A percentile compares a stretch with the other conserved stretches of the same genome.
These are phyloP conservation scores for Russula sp. DNA, from an alignment of 768 basidiomycete species.

Conservation along the genomic window DNA sequence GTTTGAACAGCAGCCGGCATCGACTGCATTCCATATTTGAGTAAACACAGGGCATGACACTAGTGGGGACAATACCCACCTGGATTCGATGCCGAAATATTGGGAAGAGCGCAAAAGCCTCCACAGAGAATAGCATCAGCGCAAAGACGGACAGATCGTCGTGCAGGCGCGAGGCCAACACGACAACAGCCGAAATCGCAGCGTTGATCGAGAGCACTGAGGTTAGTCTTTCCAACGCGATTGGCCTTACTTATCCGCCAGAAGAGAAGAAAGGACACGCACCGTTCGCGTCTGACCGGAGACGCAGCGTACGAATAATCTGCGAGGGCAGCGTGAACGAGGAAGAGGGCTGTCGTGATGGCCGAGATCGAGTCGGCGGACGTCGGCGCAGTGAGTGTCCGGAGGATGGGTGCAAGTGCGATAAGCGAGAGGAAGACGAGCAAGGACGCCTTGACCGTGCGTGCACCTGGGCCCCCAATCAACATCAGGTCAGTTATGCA, in stretches of 20 bases:
- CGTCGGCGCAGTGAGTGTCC: constrained; percentile 90
- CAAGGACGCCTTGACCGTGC: constrained; percentile 74
- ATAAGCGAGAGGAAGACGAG: constrained; percentile 86
- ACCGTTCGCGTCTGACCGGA: constrained; percentile 18
- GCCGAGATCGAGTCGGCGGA: constrained; percentile 98
- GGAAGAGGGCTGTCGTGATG: constrained; percentile 78
- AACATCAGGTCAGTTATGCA: constrained; percentile 7
- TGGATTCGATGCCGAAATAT: constrained; percentile 70
- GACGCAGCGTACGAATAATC: constrained; percentile 64
- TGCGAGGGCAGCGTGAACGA: constrained; percentile 75
- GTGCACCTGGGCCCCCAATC: constrained; percentile 50
- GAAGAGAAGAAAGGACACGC: constrained; percentile 18
- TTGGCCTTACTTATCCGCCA: neutral
- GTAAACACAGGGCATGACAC: constrained; percentile 17
- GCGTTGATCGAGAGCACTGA: constrained; percentile 89
- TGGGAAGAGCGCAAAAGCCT: constrained; percentile 82
- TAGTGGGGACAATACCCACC: constrained; percentile 41
- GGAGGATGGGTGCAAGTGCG: constrained; percentile 85
- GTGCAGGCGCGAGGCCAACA: constrained; percentile 84
- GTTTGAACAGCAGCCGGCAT: constrained; percentile 48
- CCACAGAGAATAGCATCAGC: constrained; percentile 79
- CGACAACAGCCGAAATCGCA: constrained; percentile 88
- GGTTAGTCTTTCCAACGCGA: constrained; percentile 51
- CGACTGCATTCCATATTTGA: constrained; percentile 39
- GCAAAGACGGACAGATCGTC: constrained; percentile 87